Evolutionary conservation across 208 protist species (phyloP).

Genomic region (Acanthamoeba culbertsoni): DNA sequence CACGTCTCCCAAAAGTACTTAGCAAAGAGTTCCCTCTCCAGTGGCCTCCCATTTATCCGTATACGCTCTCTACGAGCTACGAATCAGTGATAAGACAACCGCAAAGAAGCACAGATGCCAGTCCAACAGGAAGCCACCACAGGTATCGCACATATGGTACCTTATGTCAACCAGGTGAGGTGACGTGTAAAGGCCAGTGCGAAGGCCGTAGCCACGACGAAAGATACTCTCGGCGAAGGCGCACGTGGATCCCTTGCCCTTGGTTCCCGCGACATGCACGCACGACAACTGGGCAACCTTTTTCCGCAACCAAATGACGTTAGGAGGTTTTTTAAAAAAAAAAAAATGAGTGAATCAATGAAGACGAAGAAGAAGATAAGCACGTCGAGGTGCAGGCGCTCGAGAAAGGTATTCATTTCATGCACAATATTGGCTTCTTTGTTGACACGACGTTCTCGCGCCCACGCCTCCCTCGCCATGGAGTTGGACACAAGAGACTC

Average conservation of each 20-base stretch:
- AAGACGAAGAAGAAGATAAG: neutral
- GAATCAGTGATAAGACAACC: neutral
- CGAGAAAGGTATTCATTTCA: conserved; percentile 13
- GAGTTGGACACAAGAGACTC: conserved; percentile 11
- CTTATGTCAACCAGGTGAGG: conserved; percentile 62
- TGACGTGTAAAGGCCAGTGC: conserved; percentile 71
- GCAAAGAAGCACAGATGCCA: neutral
- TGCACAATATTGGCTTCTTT: neutral
- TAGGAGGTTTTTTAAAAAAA: neutral
- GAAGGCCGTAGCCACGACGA: conserved; percentile 49
- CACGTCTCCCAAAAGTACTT: conserved; percentile 47
- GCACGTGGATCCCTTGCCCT: conserved; percentile 76
- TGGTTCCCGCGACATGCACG: conserved; percentile 73
- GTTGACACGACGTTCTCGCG: neutral
- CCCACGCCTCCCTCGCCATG: neutral
- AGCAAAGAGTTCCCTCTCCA: conserved; percentile 46
- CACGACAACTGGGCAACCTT: conserved; percentile 8
- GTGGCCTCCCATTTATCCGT: conserved; percentile 69
- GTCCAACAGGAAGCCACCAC: neutral
- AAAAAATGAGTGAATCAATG: neutral
- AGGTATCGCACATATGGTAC: neutral
- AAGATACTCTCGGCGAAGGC: conserved; percentile 72
- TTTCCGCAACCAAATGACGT: neutral
- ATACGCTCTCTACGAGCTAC: conserved; percentile 66
- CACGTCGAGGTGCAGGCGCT: neutral